Conservation (phyloP, 1,284 basidiomycete genomes). For the Xerocomus nothofagi region DNA sequence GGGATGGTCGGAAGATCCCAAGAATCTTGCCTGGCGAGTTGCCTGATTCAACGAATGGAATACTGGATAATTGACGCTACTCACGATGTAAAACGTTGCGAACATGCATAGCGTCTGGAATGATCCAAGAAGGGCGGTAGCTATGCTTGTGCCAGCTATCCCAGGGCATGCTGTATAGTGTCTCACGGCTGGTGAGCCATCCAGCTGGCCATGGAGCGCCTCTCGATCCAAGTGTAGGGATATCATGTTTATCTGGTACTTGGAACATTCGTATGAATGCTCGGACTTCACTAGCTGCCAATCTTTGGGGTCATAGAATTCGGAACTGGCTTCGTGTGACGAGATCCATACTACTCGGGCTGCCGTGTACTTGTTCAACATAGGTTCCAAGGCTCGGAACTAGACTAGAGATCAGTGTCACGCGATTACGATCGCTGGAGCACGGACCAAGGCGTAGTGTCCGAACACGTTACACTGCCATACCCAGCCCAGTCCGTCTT, state of each 20-base stretch:
- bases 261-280: slow-evolving; percentile 72
- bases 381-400: slow-evolving; percentile 59
- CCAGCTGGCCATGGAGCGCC: slow-evolving; percentile 31
- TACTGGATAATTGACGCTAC: slow-evolving; percentile 32
- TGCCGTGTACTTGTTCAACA: slow-evolving; percentile 44
- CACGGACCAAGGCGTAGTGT: slow-evolving; percentile 76
- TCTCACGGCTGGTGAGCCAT: slow-evolving; percentile 40
- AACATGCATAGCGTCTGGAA: slow-evolving; percentile 56
- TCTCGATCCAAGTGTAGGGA: slow-evolving; percentile 56
- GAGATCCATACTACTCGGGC: slow-evolving; percentile 79
- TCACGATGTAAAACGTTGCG: slow-evolving; percentile 67
- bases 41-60: not conserved
- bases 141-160: slow-evolving; percentile 69
- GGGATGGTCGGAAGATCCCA: slow-evolving; percentile 65
- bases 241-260: slow-evolving; percentile 81
- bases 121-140: slow-evolving; percentile 47
- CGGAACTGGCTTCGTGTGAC: slow-evolving; percentile 63
- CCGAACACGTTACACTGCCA: slow-evolving; percentile 89
- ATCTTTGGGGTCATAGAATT: slow-evolving; percentile 61
- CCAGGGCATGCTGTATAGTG: slow-evolving; percentile 78
- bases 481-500: slow-evolving; percentile 75
- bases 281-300: slow-evolving; percentile 67
- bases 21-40: slow-evolving; percentile 54
- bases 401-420: slow-evolving; percentile 31
- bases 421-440: slow-evolving; percentile 1